Evolutionary conservation across 805 yeast species (phyloP), one percentile per base, ranked within the genome.

Genomic region (Soucietia sequanensis): DNA sequence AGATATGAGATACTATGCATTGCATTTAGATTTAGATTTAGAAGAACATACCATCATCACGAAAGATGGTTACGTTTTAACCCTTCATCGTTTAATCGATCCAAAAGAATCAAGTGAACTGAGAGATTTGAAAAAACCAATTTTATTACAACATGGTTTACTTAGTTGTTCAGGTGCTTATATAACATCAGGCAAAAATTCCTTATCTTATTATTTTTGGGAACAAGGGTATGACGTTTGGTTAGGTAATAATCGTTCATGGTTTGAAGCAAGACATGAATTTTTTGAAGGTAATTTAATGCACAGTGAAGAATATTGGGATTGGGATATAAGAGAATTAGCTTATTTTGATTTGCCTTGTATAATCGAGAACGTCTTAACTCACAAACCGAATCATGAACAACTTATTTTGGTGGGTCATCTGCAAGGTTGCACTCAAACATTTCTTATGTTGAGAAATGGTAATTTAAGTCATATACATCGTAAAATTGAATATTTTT

Each of bases 351-450:
- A 91, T 56, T 58, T 93, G 27, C 84, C 95, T 1, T 70, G 85
- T 13, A 65, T 91, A 60, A 68, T 90, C 6, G 75, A 80, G 23
- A 71, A 73, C 36, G 82, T 89, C 1, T 56, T 80, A 23, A 39
- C 54, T 2, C 65, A 62, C 35, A 59, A 62, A 34, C 67, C 75
- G 0, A 34, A 56, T 31, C 66, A 56, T 34, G 51, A 54, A 3
- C 74, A 80, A 47, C 47, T 90, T 6, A 70, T 82, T 0, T 58
- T 91, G 15, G 71, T 81, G 7, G 90, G 90, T 1, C 99, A 91
- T 55, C 86, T 95, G 11, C 98, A 93, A 60, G 98, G 98, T 1
- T 89, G 96, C 2, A 79, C 96, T 0, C 96, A 90, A 57, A 72
- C 84, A 0, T 83, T 88, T 36, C 62, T 84, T 48, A 76, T 88